Base-by-base conservation (phyloP, 352 stramenopile genomes). In the Phytophthora lateralis region DNA sequence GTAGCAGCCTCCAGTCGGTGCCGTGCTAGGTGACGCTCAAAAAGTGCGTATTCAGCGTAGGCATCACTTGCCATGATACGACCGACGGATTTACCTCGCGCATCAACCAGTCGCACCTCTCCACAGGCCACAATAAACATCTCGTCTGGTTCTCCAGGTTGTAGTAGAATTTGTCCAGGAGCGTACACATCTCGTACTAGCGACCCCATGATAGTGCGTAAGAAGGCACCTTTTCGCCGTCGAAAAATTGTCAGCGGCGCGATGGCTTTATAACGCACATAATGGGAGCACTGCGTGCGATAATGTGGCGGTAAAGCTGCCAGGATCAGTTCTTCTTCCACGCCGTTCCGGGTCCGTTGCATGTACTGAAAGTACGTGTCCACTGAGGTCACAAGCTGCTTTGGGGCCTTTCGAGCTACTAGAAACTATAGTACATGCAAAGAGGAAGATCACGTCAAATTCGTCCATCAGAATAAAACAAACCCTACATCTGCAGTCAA, bases 301-400 rank as follows among this genome's bases (percentile, higher is more conserved):
- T 88, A 88, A 61, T 88, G 78, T 0, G 62, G 53, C 14, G 78
- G 78, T 17, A 88, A 42, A 4, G 75, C 68, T 4, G 67, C 70
- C 17, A 88, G 35, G 6, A 88, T 76, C 4, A 80, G 26, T 14
- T 81, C 71, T 48, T 88, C 78, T 50, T 88, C 76, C 1, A 85
- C 69, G 6, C 78, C 78, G 11, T 73, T 83, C 3, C 82, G 76
- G 1, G 80, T 89, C 1, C 78, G 75, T 51, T 91, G 76, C 82
- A 91, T 90, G 35, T 89, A 91, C 37, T 87, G 75, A 38, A 86
- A 90, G 53, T 90, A 91, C 18, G 71, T 66, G 15, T 73, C 67
- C 26, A 91, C 77, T 6, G 69, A 61, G 0, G 29, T 35, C 1
- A 66, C 43, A 1, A 90, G 56, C 4, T 73, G 41, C 1, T 12